Evolutionary conservation across 495 filamentous ascomycete genomes (phyloP), one percentile per base, ranked within the genome.

Genomic region (Neurospora hispaniola): DNA sequence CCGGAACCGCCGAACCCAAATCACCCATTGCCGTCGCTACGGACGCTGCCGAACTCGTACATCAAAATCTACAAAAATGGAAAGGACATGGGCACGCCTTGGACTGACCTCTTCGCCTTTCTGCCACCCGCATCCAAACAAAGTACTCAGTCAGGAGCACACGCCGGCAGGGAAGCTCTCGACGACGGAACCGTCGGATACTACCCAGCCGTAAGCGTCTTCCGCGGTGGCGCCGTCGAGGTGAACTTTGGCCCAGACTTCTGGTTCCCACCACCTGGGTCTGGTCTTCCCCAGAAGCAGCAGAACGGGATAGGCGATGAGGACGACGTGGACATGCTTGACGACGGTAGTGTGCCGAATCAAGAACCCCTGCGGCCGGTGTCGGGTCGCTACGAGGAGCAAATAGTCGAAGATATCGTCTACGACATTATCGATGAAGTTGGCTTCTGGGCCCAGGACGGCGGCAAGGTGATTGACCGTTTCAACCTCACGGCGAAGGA

Each of bases 141-240:
- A 18, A 84, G 90, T n/a, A 82, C 82, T 0, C 90, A 93, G 69
- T 83, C 90, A 3, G 93, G 92, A 1, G 54, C 54, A 35, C 54
- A 66, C 54, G 54, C 54, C 11, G 92, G 92, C 14, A 86, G 96
- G 27, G 92, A 94, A 70, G 89, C 87, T 5, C 89, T 96, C 42
- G 96, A 99, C 77, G 96, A 99, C 77, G 95, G 94, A 35, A 91
- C 93, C 85, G 85, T 97, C 4, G 96, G 96, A 0, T 99, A 99
- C 79, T 97, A 94, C 79, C 96, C 96, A 1, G 94, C 95, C 27
- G 89, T 98, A 20, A 94, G 93, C 74, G 93, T 94, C 42, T 98
- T 97, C 79, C 89, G 91, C 31, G 94, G 94, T 46, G 96, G 95
- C 39, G 92, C 94, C 3, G 94, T 92, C 40, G 91, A 97, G 81